Conservation (phyloP, 371 early-diverging fungal genomes). For the Mortierella sp. region DNA sequence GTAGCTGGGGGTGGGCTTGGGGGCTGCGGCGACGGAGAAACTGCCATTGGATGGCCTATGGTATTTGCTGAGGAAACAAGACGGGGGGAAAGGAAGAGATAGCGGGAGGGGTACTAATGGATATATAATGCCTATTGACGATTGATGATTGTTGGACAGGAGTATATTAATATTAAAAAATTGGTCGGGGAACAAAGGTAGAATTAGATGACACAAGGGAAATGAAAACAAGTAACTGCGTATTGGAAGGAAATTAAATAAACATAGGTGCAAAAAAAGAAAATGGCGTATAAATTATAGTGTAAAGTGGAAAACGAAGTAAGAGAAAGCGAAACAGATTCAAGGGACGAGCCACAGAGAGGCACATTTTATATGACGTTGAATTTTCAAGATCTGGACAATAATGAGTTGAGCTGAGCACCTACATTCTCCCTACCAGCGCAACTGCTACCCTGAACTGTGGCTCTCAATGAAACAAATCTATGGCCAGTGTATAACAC, state of each 20-base stretch:
- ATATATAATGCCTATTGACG: slow-evolving; percentile 12
- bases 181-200: background rate
- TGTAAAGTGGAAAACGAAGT: background rate
- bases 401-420: too few species aligned
- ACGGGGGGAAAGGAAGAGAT: background rate
- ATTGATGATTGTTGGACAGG: too few species aligned
- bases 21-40: slow-evolving; percentile 28
- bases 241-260: background rate
- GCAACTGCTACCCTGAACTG: too few species aligned
- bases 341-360: background rate
- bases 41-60: slow-evolving; percentile 21
- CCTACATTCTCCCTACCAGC: too few species aligned
- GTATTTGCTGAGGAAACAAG: background rate
- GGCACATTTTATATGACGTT: background rate
- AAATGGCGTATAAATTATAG: too few species aligned
- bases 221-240: background rate
- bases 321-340: background rate
- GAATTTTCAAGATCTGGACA: background rate
- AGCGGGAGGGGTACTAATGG: slow-evolving; percentile 36
- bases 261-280: background rate
- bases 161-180: background rate
- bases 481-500: too few species aligned
- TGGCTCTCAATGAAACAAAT: too few species aligned
- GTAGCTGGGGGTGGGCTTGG: slow-evolving; percentile 38
- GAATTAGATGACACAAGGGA: background rate